Conservation (phyloP, 257 asterid species). For the Vinca minor region DNA sequence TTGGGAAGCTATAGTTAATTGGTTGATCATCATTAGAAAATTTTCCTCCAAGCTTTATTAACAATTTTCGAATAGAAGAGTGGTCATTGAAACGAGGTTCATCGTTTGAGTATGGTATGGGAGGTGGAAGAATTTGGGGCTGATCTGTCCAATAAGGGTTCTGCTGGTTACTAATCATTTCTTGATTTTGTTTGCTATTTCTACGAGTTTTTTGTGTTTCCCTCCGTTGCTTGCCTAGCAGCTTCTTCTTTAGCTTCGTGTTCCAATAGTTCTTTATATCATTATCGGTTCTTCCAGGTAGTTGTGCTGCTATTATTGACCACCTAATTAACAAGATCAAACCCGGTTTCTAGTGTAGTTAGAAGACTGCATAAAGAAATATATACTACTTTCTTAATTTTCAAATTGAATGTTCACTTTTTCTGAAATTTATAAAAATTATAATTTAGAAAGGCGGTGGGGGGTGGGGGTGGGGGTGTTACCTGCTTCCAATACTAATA, state of each 20-base stretch:
- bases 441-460: no score
- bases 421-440: no score
- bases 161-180: no score
- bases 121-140: conserved; percentile 22
- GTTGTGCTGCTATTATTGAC: conserved; percentile 80
- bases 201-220: no score
- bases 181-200: conserved; percentile 14
- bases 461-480: no score
- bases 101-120: conserved; percentile 32
- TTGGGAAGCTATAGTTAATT: conserved; percentile 14
- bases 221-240: conserved; percentile 50
- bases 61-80: conserved; percentile 42
- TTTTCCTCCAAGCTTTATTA: conserved; percentile 61
- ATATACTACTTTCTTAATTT: no score
- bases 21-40: conserved; percentile 26
- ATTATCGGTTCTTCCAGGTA: conserved; percentile 80
- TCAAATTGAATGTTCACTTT: no score
- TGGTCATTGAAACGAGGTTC: conserved; percentile 43
- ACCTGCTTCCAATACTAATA: conserved; percentile 84
- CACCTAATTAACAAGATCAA: no score
- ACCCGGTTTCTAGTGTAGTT: no score
- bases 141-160: conserved; percentile 26
- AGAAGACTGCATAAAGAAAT: no score
- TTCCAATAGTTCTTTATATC: conserved; percentile 86
- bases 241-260: conserved; percentile 65